Evolutionary conservation across 1,284 basidiomycete genomes (phyloP), one percentile per base, ranked within the genome.

Genomic region (Heliocybe sulcata): DNA sequence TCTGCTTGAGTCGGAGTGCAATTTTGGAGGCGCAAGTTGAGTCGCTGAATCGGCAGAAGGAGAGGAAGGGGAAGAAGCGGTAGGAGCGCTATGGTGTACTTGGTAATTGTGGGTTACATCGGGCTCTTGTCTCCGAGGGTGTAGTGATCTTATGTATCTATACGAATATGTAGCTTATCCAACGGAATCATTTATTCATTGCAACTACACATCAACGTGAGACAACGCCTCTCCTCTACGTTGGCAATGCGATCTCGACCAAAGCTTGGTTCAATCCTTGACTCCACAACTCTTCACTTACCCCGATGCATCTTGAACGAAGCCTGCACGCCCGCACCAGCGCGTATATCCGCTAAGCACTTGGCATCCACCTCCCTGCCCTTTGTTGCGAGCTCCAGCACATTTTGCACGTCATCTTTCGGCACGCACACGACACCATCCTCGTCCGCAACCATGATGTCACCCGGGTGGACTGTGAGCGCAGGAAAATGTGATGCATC

Each of bases 371-470:
- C 74, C 53, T 80, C 78, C 57, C 79, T 75, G 9, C 82, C 87
- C 61, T 80, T 79, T 19, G 65, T 62, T 16, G 89, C 90, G 26
- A 83, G 59, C 51, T 81, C 76, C 8, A 85, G 63, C 1, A 92
- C 91, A 58, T 82, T 68, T 16, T 74, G 72, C 11, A 83, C 75
- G 54, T 86, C 61, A 2, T 70, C 73, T 23, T 68, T 72, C 0
- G 92, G 87, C 16, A 97, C 81, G 61, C 87, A 90, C 1, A 98
- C 91, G 0, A 96, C 92, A 0, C 95, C 95, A 65, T 98, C 92
- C 55, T 86, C 78, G 66, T 98, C 95, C 14, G 85, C 94, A 16
- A 96, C 69, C 35, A 98, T 80, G 73, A 87, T 80, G 66, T 97
- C 95, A 2, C 87, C 89, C 1, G 94, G 90, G 22, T 82, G 66